Evolutionary conservation across 768 basidiomycete genomes (phyloP).

Genomic region (Neoboletus magnificus): DNA sequence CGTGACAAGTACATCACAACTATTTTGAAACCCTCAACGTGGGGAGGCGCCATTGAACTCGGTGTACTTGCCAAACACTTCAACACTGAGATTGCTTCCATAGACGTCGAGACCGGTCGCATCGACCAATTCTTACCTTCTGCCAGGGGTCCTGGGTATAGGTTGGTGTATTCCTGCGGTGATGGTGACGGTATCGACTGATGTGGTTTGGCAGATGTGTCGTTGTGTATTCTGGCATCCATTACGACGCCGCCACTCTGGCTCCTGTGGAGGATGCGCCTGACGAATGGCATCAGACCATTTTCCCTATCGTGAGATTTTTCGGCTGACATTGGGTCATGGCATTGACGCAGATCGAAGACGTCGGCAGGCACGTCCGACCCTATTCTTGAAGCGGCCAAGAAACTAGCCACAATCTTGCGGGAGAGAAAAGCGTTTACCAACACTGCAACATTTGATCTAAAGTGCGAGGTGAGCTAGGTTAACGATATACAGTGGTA

Average conservation of each 20-base stretch:
- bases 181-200: background rate
- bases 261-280: slow-evolving; percentile 77
- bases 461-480: slow-evolving; percentile 75
- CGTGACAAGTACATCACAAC: slow-evolving; percentile 74
- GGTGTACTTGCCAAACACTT: slow-evolving; percentile 81
- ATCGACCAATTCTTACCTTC: slow-evolving; percentile 70
- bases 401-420: slow-evolving; percentile 68
- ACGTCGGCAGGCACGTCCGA: slow-evolving; percentile 42
- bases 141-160: slow-evolving; percentile 33
- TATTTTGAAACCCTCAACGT: slow-evolving; percentile 75
- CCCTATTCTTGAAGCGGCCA: slow-evolving; percentile 58
- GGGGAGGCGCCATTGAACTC: slow-evolving; percentile 97
- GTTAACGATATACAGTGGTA: background rate
- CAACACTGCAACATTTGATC: slow-evolving; percentile 87
- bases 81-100: slow-evolving; percentile 78
- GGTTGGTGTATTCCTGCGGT: slow-evolving; percentile 10
- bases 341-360: slow-evolving; percentile 25
- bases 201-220: slow-evolving; percentile 47
- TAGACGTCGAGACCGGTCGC: slow-evolving; percentile 91
- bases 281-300: slow-evolving; percentile 83
- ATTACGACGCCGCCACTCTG: slow-evolving; percentile 89
- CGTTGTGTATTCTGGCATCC: slow-evolving; percentile 93
- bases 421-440: slow-evolving; percentile 81
- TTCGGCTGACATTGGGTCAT: slow-evolving; percentile 8
- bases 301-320: slow-evolving; percentile 60